Conservation (phyloP, 345 rosid genomes). For the Camelina laxa region DNA sequence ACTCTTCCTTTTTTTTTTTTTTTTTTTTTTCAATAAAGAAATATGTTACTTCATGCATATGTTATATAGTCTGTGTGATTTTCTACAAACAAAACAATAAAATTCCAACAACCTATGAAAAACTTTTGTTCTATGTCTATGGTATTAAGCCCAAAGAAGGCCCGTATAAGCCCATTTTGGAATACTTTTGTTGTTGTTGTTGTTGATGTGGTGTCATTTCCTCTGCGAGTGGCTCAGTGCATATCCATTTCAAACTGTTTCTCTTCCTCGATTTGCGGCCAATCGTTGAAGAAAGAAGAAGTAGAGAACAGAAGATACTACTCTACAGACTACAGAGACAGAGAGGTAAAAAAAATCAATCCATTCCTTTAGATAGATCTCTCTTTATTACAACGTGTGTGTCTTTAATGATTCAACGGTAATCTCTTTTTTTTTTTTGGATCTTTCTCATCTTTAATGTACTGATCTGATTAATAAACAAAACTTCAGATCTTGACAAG, state of each 20-base stretch:
- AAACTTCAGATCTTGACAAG: slow-evolving; percentile 34
- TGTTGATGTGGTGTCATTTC: neutral
- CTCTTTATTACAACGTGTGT: slow-evolving; percentile 21
- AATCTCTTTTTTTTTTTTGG: neutral
- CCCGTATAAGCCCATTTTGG: slow-evolving; percentile 31
- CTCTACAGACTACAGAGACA: neutral
- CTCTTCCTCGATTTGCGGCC: slow-evolving; percentile 37
- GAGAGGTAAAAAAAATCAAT: slow-evolving; percentile 36
- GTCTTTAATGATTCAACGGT: slow-evolving; percentile 1
- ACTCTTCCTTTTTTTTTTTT: neutral
- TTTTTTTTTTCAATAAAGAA: neutral
- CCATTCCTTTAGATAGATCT: slow-evolving; percentile 29
- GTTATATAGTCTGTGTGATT: too few relatives aligned
- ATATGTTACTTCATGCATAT: neutral
- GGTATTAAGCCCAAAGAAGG: neutral
- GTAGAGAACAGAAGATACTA: slow-evolving; percentile 24
- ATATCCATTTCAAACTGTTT: slow-evolving; percentile 32
- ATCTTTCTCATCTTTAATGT: slow-evolving; percentile 12
- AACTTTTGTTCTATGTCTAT: neutral
- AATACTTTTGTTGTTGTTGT: neutral
- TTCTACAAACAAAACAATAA: too few relatives aligned
- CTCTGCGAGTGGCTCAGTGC: neutral
- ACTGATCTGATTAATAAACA: slow-evolving; percentile 34
- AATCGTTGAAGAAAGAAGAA: slow-evolving; percentile 18
- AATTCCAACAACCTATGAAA: neutral